A percentile compares a stretch with the other conserved stretches of the same genome.
phyloP scores from a whole-genome alignment of 306 rosid genomes.

The Quercus ilex region DNA sequence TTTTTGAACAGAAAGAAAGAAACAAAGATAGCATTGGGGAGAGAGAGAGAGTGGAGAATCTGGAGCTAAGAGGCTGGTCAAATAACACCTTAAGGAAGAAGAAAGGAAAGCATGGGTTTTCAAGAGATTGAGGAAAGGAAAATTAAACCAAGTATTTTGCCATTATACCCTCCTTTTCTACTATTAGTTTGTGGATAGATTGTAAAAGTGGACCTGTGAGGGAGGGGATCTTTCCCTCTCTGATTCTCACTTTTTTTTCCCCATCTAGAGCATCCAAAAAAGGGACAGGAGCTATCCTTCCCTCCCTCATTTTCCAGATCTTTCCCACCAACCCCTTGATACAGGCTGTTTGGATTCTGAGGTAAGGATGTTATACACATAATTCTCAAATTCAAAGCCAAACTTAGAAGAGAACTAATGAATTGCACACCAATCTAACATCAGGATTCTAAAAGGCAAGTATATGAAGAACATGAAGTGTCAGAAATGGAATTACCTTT shows the following conservation, averaged over 20 bases:
- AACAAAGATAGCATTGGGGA: neutral
- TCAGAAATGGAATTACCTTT: no score
- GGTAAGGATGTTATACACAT: no score
- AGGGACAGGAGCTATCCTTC: no score
- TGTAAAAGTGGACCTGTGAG: neutral
- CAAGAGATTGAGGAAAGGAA: neutral
- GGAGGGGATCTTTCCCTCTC: neutral
- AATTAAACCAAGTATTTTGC: neutral
- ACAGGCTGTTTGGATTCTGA: no score
- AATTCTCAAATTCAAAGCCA: no score
- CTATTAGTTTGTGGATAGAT: neutral
- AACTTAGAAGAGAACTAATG: no score
- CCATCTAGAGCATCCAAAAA: no score
- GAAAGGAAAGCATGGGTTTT: neutral
- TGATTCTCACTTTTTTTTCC: neutral
- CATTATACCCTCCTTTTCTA: neutral
- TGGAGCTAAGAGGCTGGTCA: neutral
- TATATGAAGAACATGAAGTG: no score
- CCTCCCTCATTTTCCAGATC: no score
- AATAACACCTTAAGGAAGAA: neutral
- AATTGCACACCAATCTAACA: no score
- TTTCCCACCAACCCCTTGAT: no score
- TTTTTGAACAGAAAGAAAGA: neutral
- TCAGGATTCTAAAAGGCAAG: no score
- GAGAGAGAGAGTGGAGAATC: neutral